Percentiles rank a stretch among this genome's conserved stretches.
Conservation (phyloP, 2,329 filamentous ascomycete species). For the Harringtonia lauricola region DNA sequence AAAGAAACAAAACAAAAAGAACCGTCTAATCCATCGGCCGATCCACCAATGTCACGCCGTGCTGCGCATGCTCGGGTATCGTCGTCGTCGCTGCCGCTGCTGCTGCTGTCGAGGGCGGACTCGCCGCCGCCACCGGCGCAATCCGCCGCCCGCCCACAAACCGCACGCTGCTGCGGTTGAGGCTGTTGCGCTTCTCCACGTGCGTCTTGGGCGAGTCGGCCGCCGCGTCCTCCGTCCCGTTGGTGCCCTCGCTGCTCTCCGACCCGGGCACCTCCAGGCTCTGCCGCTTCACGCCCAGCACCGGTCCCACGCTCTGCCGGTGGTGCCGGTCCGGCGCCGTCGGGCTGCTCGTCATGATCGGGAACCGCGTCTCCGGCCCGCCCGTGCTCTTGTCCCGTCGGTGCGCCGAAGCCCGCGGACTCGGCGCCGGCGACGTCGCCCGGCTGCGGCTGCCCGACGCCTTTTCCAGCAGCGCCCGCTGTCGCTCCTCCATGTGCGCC, state of each 20-base stretch:
- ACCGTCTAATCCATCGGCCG: constrained; percentile 53
- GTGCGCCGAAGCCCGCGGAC: constrained; percentile 38
- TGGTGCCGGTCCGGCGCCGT: constrained; percentile 41
- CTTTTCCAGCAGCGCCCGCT: constrained; percentile 66
- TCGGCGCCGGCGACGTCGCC: constrained; percentile 61
- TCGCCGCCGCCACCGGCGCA: constrained; percentile 20
- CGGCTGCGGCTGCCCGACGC: constrained; percentile 55
- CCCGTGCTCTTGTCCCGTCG: constrained; percentile 71
- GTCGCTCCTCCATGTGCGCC: constrained; percentile 87
- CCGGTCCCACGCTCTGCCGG: constrained; percentile 37
- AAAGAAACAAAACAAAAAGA: too few relatives aligned
- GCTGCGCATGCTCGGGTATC: constrained; percentile 16
- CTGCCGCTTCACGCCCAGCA: constrained; percentile 43
- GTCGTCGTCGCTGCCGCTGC: neutral
- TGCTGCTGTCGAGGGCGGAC: constrained; percentile 2
- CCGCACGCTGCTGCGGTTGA: constrained; percentile 40
- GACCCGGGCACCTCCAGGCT: constrained; percentile 71
- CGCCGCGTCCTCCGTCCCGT: constrained; percentile 21
- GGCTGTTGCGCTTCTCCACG: constrained; percentile 54
- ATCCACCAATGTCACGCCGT: constrained; percentile 59
- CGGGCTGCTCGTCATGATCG: constrained; percentile 59
- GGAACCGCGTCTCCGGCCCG: constrained; percentile 70
- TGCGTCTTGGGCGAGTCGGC: constrained; percentile 15
- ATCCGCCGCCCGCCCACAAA: constrained; percentile 42
- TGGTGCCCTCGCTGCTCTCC: constrained; percentile 28